Conservation (phyloP, 2,329 filamentous ascomycete genomes). For the Pyrenochaeta sp. region DNA sequence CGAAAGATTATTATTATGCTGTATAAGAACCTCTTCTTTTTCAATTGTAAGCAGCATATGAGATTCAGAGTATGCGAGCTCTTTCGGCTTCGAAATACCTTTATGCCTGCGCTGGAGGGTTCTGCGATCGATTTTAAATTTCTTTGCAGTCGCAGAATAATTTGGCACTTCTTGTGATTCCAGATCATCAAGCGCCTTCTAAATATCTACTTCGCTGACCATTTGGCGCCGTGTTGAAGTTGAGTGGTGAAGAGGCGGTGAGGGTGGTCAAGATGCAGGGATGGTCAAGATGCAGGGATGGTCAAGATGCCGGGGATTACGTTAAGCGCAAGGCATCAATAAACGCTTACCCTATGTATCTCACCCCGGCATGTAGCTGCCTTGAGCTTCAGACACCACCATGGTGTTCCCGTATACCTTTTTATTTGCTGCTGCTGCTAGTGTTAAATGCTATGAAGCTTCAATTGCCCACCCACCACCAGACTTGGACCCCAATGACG, state of each 20-base stretch:
- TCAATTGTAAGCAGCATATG: no score
- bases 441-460: conserved; percentile 47
- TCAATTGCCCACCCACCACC: conserved; percentile 51
- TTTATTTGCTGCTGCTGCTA: conserved; percentile 15
- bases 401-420: conserved; percentile 21
- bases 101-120: background rate
- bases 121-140: no score
- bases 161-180: background rate
- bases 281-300: background rate
- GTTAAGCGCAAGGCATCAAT: no score
- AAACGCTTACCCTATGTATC: no score
- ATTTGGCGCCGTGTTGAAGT: background rate
- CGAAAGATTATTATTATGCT: background rate
- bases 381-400: conserved; percentile 8
- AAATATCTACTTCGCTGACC: background rate
- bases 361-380: conserved; percentile 14
- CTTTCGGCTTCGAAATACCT: background rate
- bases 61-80: background rate
- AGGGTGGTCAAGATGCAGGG: no score
- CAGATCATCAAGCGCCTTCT: background rate
- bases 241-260: no score
- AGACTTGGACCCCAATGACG: conserved; percentile 34
- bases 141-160: background rate
- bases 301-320: no score
- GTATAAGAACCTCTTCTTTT: conserved; percentile 1